Percentiles rank a stretch among this genome's conserved stretches.
phyloP scores from a whole-genome alignment of 306 rosid species.

The Vigna unguiculata region DNA sequence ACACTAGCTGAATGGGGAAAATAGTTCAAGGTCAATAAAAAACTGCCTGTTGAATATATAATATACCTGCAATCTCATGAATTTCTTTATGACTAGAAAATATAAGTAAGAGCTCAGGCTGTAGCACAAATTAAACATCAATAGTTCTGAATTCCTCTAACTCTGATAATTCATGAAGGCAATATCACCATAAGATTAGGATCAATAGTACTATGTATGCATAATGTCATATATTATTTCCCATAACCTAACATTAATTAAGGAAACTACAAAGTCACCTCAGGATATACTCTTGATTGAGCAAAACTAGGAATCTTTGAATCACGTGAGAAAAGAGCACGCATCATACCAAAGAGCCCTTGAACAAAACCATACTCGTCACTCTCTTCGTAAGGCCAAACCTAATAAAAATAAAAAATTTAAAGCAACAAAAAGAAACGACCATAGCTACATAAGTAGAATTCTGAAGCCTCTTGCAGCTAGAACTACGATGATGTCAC shows the following conservation, averaged over 20 bases:
- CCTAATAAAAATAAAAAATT: conserved; percentile 54
- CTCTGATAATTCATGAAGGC: conserved; percentile 57
- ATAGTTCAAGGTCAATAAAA: conserved; percentile 15
- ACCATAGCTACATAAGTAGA: neutral
- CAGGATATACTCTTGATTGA: conserved; percentile 57
- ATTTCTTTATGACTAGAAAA: conserved; percentile 85
- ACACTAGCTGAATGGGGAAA: conserved; percentile 22
- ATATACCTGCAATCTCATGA: conserved; percentile 83
- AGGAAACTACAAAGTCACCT: conserved; percentile 57
- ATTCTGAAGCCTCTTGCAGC: conserved; percentile 7
- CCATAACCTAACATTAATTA: conserved; percentile 8
- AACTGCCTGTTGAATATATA: conserved; percentile 25
- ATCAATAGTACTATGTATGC: conserved; percentile 1
- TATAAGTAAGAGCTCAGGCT: conserved; percentile 86
- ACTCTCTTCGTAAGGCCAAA: conserved; percentile 94
- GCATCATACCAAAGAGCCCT: conserved; percentile 89
- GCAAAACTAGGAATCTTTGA: conserved; percentile 58
- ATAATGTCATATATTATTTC: conserved; percentile 10
- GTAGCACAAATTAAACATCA: conserved; percentile 76
- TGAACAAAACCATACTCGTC: conserved; percentile 90
- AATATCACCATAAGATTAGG: conserved; percentile 28
- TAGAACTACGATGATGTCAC: neutral
- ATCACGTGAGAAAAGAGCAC: conserved; percentile 69
- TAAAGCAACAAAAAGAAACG: conserved; percentile 16
- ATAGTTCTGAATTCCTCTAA: conserved; percentile 76